Conservation (phyloP, 805 yeast species). For the Wickerhamiella siamensis region DNA sequence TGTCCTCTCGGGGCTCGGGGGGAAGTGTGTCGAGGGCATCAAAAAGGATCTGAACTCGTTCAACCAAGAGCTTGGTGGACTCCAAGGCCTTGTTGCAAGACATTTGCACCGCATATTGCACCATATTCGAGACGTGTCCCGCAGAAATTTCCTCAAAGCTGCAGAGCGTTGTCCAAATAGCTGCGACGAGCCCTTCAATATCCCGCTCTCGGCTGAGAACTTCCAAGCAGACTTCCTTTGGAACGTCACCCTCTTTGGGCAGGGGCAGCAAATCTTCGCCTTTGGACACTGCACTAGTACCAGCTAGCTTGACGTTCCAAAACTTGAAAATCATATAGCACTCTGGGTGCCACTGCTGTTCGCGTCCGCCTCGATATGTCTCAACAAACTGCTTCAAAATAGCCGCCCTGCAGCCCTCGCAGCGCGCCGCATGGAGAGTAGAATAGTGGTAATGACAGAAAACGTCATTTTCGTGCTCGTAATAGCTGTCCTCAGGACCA, state of each 20-base stretch:
- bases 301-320: conserved; percentile 74
- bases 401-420: conserved; percentile 87
- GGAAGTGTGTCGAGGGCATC: conserved; percentile 43
- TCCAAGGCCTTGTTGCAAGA: conserved; percentile 52
- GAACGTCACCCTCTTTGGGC: not conserved
- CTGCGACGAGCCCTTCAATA: conserved; percentile 43
- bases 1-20: conserved; percentile 4
- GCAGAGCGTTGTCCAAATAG: conserved; percentile 77
- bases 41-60: conserved; percentile 64
- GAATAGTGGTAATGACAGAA: conserved; percentile 90
- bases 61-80: conserved; percentile 57
- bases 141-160: conserved; percentile 87
- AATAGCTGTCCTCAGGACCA: conserved; percentile 82
- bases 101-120: conserved; percentile 64
- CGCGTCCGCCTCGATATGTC: conserved; percentile 74
- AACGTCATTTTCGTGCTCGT: conserved; percentile 68
- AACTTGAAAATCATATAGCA: conserved; percentile 95
- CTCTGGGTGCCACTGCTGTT: conserved; percentile 98
- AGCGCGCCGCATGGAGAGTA: conserved; percentile 67
- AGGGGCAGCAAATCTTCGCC: not conserved
- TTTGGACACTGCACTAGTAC: not conserved
- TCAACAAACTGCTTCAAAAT: conserved; percentile 91
- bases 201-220: conserved; percentile 36
- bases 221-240: conserved; percentile 6
- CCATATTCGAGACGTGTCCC: conserved; percentile 78